phyloP scores from a whole-genome alignment of 2,329 filamentous ascomycete species.

The Juglanconis juglandina region DNA sequence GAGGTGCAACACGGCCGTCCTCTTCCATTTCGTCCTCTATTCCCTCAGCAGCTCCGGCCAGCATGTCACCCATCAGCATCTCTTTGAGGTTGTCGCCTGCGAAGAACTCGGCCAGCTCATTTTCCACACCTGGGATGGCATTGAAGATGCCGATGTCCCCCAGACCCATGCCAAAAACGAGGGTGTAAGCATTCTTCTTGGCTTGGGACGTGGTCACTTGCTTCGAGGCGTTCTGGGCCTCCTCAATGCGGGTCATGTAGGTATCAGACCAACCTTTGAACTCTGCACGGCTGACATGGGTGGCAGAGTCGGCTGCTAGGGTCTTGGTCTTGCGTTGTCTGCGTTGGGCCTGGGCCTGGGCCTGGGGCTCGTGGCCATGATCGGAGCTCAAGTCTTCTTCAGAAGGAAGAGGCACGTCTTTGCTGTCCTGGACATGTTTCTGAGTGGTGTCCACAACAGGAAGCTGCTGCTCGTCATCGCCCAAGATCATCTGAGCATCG shows the following conservation, averaged over 20 bases:
- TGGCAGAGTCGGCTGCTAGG: conserved; percentile 28
- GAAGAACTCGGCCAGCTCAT: conserved; percentile 46
- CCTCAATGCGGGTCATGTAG: conserved; percentile 55
- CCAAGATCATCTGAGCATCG: conserved; percentile 34
- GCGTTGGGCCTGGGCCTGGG: conserved; percentile 4
- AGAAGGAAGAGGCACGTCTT: background rate
- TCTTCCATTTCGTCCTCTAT: conserved; percentile 21
- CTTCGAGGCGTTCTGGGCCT: conserved; percentile 21
- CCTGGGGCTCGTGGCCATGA: background rate
- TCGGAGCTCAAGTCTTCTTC: conserved; percentile 11
- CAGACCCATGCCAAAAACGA: conserved; percentile 39
- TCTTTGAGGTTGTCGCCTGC: conserved; percentile 42
- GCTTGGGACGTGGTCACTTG: conserved; percentile 33
- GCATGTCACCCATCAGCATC: conserved; percentile 6
- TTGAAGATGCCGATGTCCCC: conserved; percentile 33
- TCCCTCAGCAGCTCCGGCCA: conserved; percentile 19
- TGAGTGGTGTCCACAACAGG: conserved; percentile 1
- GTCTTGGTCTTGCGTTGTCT: conserved; percentile 25
- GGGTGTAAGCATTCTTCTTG: conserved; percentile 38
- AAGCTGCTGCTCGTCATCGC: conserved; percentile 29
- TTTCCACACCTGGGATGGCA: conserved; percentile 28
- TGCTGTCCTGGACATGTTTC: background rate
- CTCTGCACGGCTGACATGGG: conserved; percentile 33
- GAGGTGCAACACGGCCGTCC: conserved; percentile 22
- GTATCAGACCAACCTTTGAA: conserved; percentile 39